Base-by-base conservation (phyloP, 2,329 filamentous ascomycete species). In the Fusarium verticillioides region DNA sequence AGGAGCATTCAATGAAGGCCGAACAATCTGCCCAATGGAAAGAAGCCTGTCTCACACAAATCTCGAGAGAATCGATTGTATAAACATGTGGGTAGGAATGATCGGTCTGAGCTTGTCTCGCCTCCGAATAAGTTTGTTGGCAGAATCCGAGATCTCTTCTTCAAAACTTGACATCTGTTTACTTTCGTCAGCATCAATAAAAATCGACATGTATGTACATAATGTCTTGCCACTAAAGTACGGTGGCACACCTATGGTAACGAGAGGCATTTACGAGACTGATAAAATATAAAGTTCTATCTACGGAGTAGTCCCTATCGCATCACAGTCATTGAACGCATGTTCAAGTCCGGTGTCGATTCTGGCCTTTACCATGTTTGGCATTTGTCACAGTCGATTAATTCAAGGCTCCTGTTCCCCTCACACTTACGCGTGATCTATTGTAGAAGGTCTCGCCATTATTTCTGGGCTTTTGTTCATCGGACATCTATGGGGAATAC, bases 381-480 rank as follows among this genome's bases (percentile, higher is more conserved):
- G 49, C 46, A n/a, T 53, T 68, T 30, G 46, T 49, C 44, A n/a
- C 39, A 40, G 47, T 26, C 54, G 53, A 56, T 63, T 59, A 47
- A 59, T 66, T 47, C 58, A 57, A 49, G 39, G 60, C 44, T 70
- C 44, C 60, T 61, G 43, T 40, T 54, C 42, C 57, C 52, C 60
- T 75, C 65, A 40, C 61, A 62, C 16, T 52, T 56, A 50, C 28
- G 63, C 52, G 60, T 63, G 54, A 57, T 64, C 61, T 53, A 50
- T 21, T 23, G 47, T 50, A 46, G 60, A 72, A 70, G 64, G 68
- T 75, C 75, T 77, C 75, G 70, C 75, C 74, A 77, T 77, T 66
- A 32, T 70, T 57, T 52, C 72, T 69, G 28, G 63, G 42, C 54
- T 63, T 72, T 66, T 75, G 73, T 70, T 69, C 72, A 75, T 74